These are phyloP conservation scores for Cryphonectria parasitica DNA, from an alignment of 2,329 filamentous ascomycete genomes.

Conservation along the genomic window DNA sequence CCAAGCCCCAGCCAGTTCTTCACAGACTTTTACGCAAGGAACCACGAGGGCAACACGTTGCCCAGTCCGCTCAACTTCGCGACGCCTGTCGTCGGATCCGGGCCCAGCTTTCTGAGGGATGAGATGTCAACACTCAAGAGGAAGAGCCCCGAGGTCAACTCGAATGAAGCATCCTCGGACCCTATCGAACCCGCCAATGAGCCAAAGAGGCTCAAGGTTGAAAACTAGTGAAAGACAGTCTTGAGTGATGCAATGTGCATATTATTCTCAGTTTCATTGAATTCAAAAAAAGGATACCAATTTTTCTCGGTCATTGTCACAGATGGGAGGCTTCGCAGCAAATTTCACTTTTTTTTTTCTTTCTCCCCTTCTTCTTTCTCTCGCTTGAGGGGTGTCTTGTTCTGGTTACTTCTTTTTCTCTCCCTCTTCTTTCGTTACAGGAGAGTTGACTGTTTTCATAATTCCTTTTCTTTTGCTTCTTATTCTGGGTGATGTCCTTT, in stretches of 20 bases:
- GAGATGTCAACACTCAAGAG: conserved; percentile 54
- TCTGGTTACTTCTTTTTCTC: not conserved
- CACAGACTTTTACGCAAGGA: conserved; percentile 81
- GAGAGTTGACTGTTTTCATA: not conserved
- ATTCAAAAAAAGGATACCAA: conserved; percentile 21
- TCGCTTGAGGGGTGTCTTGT: not conserved
- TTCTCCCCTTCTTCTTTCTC: not conserved
- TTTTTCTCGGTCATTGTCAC: conserved; percentile 20
- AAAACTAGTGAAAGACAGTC: conserved; percentile 39
- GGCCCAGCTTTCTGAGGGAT: conserved; percentile 66
- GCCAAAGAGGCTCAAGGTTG: conserved; percentile 58
- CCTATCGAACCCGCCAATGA: conserved; percentile 49
- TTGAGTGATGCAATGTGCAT: not conserved
- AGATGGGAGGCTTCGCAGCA: conserved; percentile 28
- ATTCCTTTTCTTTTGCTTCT: not conserved
- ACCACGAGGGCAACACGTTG: conserved; percentile 79
- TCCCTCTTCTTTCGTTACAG: not conserved
- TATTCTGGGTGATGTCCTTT: not conserved
- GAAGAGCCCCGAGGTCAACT: conserved; percentile 59
- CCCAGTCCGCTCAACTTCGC: conserved; percentile 92
- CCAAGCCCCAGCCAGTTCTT: conserved; percentile 94
- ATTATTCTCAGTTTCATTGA: conserved; percentile 16
- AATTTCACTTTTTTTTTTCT: conserved; percentile 8
- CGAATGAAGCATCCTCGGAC: conserved; percentile 45
- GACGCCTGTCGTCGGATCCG: conserved; percentile 71